Evolutionary conservation across 192 early-diverging fungal species (phyloP).

Genomic region (Lunasporangiospora selenospora): DNA sequence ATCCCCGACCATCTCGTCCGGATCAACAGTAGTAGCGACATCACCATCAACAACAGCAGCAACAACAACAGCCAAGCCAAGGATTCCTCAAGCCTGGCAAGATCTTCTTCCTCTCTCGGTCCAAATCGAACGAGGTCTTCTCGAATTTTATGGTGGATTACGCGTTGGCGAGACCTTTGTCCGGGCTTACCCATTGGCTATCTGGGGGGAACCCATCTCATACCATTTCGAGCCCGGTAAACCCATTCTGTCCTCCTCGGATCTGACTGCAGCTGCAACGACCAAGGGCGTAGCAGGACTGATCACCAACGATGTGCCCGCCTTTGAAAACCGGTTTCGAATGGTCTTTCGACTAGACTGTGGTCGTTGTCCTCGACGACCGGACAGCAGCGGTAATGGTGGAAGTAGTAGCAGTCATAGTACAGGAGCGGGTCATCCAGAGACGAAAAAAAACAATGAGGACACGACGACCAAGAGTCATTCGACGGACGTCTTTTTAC

Average conservation of each 20-base stretch:
- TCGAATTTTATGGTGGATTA: conserved; percentile 29
- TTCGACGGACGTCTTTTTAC: conserved; percentile 40
- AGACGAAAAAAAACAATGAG: too few relatives aligned
- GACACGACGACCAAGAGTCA: background rate
- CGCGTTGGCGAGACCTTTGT: conserved; percentile 32
- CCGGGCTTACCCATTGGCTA: conserved; percentile 28
- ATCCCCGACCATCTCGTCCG: too few relatives aligned
- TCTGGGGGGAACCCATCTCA: conserved; percentile 33
- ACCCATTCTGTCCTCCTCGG: conserved; percentile 10
- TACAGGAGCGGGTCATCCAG: background rate
- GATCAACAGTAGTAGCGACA: too few relatives aligned
- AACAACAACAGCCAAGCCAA: background rate
- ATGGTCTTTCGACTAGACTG: conserved; percentile 15
- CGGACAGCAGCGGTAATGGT: background rate
- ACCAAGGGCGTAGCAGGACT: conserved; percentile 23
- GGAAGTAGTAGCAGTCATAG: background rate
- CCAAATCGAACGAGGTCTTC: conserved; percentile 27
- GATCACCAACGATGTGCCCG: conserved; percentile 12
- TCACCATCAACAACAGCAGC: background rate
- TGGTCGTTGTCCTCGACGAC: conserved; percentile 7
- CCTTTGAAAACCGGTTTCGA: conserved; percentile 33
- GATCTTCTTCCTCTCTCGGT: conserved; percentile 34
- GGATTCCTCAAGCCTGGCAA: conserved; percentile 20
- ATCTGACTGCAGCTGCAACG: background rate
- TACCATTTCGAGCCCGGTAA: conserved; percentile 40